Conservation (phyloP, 257 asterid species). For the Marsdenia floribunda region DNA sequence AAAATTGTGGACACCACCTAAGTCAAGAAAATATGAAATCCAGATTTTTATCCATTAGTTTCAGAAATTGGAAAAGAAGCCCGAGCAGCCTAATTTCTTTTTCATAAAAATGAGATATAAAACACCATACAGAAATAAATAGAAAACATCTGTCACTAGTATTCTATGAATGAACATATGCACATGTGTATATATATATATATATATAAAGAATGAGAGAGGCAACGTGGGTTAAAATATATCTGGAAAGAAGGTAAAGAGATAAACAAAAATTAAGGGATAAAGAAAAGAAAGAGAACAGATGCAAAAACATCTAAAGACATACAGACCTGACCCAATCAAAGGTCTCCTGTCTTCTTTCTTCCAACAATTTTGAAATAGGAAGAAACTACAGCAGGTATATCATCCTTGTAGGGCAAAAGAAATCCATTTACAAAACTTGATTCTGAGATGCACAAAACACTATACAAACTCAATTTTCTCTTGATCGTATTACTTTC, state of each 20-base stretch:
- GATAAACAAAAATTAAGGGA: too few species aligned
- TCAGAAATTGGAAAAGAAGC: neutral
- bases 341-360: neutral
- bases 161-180: neutral
- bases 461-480: neutral
- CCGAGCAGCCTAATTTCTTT: neutral
- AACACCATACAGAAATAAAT: neutral
- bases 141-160: neutral
- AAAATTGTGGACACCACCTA: neutral
- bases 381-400: conserved; percentile 9
- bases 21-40: neutral
- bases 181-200: neutral
- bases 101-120: neutral
- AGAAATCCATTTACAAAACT: conserved; percentile 1
- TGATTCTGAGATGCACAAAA: conserved; percentile 2
- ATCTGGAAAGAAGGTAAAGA: neutral
- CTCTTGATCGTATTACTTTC: neutral
- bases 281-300: neutral
- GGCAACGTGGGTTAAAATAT: neutral
- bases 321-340: neutral
- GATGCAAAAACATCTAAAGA: neutral
- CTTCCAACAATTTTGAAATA: conserved; percentile 3
- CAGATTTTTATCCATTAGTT: neutral
- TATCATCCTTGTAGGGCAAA: conserved; percentile 9
- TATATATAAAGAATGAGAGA: neutral